Evolutionary conservation across 768 basidiomycete species (phyloP), one percentile per base, ranked within the genome.

Genomic region (Cyathus striatus): DNA sequence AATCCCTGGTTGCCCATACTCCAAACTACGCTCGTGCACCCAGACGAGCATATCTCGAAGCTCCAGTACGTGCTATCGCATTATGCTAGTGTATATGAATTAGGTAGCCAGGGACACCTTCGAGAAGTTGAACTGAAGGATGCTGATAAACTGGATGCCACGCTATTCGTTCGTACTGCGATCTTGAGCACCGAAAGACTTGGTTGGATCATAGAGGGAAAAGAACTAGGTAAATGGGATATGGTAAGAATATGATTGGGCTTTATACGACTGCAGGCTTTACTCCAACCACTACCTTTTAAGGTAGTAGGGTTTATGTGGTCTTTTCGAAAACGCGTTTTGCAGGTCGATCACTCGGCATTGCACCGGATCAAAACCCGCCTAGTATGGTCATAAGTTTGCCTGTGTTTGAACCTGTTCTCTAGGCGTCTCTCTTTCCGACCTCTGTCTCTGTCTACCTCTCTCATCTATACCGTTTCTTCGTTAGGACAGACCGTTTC

Each of bases 1-100:
- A 81, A 84, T 47, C 66, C 75, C 2, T 86, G 83, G 86, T 65
- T 75, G 10, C 63, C 74, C 14, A 58, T 86, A 44, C 54, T 84
- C 23, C 65, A 79, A 39, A 68, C 67, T 5, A 63, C 76, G 2
- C 56, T 83, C 32, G 68, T 71, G 2, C 74, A 83, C 49, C 79
- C 79, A 0, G 76, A 81, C 48, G 80, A 85, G 27, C 69, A 72
- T 44, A 46, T 70, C 13, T 54, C 64, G 1, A 73, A 71, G 45
- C 53, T 70, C 22, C 71, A 73, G 49, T 67, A 80, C 16, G 67
- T 79, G 6, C 57, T 81, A 27, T 63, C 66, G 13, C 73, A 76
- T 54, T 75, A 67, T 41, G 67, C 60, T 4, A 40, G 50, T 7
- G 22, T 72, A 39, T 81, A 75, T 39, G 79, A 78, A 7, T 48